Percentiles rank a stretch among this genome's conserved stretches.
Conservation (phyloP, 225 moss, liverwort and hornwort species). For the Anthoceros angustus region DNA sequence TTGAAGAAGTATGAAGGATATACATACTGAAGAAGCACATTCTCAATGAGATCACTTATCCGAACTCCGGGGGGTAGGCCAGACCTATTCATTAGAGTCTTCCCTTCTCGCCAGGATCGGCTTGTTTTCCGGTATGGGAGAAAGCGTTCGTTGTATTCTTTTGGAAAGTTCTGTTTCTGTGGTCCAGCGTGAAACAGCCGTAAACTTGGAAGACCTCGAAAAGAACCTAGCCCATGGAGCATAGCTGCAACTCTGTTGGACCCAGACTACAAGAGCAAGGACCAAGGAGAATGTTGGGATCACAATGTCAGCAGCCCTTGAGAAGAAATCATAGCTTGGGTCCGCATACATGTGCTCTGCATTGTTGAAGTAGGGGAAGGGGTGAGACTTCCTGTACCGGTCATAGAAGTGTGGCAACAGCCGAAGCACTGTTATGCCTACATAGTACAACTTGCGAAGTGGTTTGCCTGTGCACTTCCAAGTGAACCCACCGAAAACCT, state of each 20-base stretch:
- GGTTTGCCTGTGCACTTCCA: conserved; percentile 35
- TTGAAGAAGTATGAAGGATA: too few species aligned
- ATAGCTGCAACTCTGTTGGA: conserved; percentile 27
- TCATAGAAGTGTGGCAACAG: conserved; percentile 41
- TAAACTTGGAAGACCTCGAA: neutral
- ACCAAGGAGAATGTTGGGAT: conserved; percentile 26
- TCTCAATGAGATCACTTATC: too few species aligned
- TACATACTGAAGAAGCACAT: too few species aligned
- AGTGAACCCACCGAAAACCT: conserved; percentile 22
- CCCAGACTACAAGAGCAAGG: conserved; percentile 25
- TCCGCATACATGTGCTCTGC: conserved; percentile 26
- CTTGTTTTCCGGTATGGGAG: neutral
- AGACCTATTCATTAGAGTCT: too few species aligned
- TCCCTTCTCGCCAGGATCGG: too few species aligned
- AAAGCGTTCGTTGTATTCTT: neutral
- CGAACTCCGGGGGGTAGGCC: too few species aligned
- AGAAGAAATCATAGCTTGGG: conserved; percentile 36
- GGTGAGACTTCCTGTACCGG: conserved; percentile 12
- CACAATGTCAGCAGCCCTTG: conserved; percentile 24
- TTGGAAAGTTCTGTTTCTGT: neutral
- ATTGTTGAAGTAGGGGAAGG: conserved; percentile 1
- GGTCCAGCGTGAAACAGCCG: neutral
- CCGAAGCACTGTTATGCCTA: conserved; percentile 31
- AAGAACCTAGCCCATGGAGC: neutral
- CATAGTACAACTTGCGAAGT: conserved; percentile 20